A percentile compares a stretch with the other conserved stretches of the same genome.
phyloP scores from a whole-genome alignment of 2,329 filamentous ascomycete genomes.

The Corynespora cassiicola region DNA sequence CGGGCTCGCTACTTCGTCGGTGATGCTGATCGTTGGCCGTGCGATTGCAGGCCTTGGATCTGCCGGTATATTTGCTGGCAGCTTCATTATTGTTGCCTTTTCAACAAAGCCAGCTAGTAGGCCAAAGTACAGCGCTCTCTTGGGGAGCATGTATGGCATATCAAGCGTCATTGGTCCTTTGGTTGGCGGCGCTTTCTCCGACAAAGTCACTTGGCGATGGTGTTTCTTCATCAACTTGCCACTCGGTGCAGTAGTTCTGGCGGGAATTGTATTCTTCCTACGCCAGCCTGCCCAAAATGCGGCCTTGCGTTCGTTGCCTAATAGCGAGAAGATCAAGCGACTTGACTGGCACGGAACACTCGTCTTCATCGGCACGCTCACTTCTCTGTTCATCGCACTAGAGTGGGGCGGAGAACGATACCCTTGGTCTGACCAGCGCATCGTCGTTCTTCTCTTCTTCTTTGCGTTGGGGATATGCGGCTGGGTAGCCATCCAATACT shows the following conservation, averaged over 20 bases:
- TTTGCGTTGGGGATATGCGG: conserved; percentile 9
- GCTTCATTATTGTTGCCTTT: conserved; percentile 44
- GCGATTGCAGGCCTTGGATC: conserved; percentile 16
- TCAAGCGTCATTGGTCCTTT: conserved; percentile 45
- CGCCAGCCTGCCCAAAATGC: conserved; percentile 24
- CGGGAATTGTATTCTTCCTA: conserved; percentile 48
- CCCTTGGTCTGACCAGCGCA: conserved; percentile 21
- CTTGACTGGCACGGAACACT: conserved; percentile 31
- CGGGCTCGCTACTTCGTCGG: conserved; percentile 13
- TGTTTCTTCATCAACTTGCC: conserved; percentile 53
- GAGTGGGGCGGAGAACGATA: conserved; percentile 26
- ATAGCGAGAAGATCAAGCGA: conserved; percentile 32
- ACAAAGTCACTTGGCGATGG: conserved; percentile 45
- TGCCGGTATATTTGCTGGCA: conserved; percentile 19
- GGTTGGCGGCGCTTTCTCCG: conserved; percentile 20
- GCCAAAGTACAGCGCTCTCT: conserved; percentile 43
- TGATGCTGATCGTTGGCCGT: conserved; percentile 19
- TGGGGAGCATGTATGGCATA: conserved; percentile 35
- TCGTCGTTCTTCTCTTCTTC: conserved; percentile 21
- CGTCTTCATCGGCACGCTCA: conserved; percentile 23
- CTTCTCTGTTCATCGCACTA: conserved; percentile 27
- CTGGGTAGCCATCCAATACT: conserved; percentile 20
- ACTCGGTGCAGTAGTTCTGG: conserved; percentile 46
- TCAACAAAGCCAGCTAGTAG: conserved; percentile 47
- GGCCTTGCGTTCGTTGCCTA: conserved; percentile 5